Percentiles rank a stretch among this genome's conserved stretches.
Evolutionary conservation across 1,139 yeast genomes (phyloP).

Genomic region (Sporopachydermia cereana): DNA sequence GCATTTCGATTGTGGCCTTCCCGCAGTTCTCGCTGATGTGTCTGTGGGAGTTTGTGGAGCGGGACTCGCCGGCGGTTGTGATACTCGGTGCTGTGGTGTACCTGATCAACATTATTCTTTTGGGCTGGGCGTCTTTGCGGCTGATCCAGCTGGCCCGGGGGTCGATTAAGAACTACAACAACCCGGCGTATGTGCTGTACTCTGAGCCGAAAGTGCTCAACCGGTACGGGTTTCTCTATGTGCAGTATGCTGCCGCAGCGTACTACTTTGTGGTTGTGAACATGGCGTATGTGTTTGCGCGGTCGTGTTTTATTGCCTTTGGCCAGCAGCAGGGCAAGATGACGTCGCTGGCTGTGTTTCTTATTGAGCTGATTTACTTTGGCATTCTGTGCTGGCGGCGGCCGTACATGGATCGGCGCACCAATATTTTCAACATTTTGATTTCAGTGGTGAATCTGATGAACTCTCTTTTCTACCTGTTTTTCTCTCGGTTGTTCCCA

Average conservation of each 20-base stretch:
- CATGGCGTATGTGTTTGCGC: constrained; percentile 53
- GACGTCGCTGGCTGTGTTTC: constrained; percentile 69
- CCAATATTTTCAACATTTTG: constrained; percentile 82
- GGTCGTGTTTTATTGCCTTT: constrained; percentile 79
- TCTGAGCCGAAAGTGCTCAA: constrained; percentile 76
- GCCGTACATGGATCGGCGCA: constrained; percentile 91
- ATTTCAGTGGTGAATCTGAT: constrained; percentile 70
- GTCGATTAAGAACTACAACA: constrained; percentile 63
- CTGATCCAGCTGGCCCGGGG: constrained; percentile 62
- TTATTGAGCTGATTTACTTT: constrained; percentile 60
- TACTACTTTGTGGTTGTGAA: constrained; percentile 71
- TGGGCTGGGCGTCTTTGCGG: constrained; percentile 63
- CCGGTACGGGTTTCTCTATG: constrained; percentile 86
- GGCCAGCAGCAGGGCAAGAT: constrained; percentile 70
- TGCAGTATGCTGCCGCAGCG: constrained; percentile 79
- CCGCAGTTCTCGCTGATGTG: constrained; percentile 78
- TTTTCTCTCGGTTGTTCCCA: constrained; percentile 56
- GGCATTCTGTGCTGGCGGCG: constrained; percentile 53
- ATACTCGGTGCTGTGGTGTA: constrained; percentile 68
- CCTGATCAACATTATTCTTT: constrained; percentile 41
- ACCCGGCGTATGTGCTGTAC: constrained; percentile 84
- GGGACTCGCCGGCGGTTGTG: constrained; percentile 75
- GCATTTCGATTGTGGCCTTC: constrained; percentile 69
- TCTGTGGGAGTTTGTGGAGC: constrained; percentile 77
- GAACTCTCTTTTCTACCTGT: constrained; percentile 77